Percentiles rank a stretch among this genome's conserved stretches.
Evolutionary conservation across 306 rosid species (phyloP).

Genomic region (Crataegus laevigata): DNA sequence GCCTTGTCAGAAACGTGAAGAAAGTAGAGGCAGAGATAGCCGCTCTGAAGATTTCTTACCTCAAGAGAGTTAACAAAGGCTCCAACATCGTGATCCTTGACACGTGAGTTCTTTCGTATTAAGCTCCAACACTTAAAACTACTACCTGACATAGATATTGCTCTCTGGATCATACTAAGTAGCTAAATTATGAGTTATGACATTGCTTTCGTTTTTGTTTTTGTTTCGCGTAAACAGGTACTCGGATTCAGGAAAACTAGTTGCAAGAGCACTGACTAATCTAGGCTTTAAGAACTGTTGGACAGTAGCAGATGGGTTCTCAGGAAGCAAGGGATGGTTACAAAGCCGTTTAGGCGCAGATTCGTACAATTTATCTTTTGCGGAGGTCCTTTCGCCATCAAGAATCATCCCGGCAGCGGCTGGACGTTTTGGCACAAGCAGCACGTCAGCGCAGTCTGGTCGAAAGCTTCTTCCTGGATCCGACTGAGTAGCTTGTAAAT

Average conservation of each 20-base stretch:
- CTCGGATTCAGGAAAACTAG: constrained; percentile 72
- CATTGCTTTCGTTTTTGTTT: neutral
- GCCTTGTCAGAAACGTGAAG: constrained; percentile 69
- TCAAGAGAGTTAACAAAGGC: constrained; percentile 80
- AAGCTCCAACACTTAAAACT: neutral
- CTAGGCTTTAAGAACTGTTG: constrained; percentile 66
- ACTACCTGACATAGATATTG: neutral
- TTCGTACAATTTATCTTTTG: constrained; percentile 63
- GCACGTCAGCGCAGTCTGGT: constrained; percentile 29
- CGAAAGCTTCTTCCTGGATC: constrained; percentile 66
- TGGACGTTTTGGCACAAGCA: constrained; percentile 57
- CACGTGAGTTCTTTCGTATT: constrained; percentile 47
- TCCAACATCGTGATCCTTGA: constrained; percentile 62
- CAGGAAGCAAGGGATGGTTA: constrained; percentile 80
- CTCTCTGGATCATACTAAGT: neutral
- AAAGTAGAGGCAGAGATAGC: constrained; percentile 86
- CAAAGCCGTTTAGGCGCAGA: constrained; percentile 89
- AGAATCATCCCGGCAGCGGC: constrained; percentile 51
- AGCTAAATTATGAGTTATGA: neutral
- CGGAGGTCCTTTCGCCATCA: constrained; percentile 86
- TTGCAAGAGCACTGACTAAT: constrained; percentile 59
- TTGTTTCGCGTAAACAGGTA: constrained; percentile 31
- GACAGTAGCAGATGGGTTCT: constrained; percentile 84
- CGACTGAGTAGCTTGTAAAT: neutral
- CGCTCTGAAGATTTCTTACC: constrained; percentile 72